Evolutionary conservation across 768 basidiomycete genomes (phyloP).

Genomic region (Dioszegia crocea): DNA sequence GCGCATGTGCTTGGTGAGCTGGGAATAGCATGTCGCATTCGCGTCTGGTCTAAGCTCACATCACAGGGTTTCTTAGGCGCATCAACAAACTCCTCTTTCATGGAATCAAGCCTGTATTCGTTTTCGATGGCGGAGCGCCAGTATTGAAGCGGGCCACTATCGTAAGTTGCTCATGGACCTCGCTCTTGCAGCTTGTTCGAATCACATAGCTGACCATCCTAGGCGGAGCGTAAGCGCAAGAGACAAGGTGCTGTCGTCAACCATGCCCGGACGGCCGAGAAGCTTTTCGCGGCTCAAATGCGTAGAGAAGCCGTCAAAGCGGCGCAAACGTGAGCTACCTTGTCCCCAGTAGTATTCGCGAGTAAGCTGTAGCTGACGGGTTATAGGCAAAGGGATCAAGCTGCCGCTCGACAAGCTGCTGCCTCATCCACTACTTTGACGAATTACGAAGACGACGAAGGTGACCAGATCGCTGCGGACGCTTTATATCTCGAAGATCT

Average conservation of each 20-base stretch:
- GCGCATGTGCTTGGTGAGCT: conserved; percentile 81
- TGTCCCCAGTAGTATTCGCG: not conserved
- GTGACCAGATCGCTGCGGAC: conserved; percentile 62
- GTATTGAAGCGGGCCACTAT: conserved; percentile 81
- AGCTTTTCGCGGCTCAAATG: conserved; percentile 87
- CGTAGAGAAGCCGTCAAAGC: conserved; percentile 78
- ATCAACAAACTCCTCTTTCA: conserved; percentile 94
- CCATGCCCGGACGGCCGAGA: conserved; percentile 82
- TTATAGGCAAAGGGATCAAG: conserved; percentile 20
- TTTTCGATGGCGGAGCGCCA: conserved; percentile 97
- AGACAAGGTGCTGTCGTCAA: conserved; percentile 83
- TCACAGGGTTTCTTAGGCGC: conserved; percentile 55
- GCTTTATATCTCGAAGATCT: conserved; percentile 88
- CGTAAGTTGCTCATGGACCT: conserved; percentile 56
- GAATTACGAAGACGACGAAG: conserved; percentile 33
- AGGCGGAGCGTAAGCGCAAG: conserved; percentile 85
- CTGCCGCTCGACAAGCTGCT: conserved; percentile 26
- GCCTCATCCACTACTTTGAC: conserved; percentile 3
- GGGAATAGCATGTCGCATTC: too few relatives aligned
- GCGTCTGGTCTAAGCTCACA: conserved; percentile 1
- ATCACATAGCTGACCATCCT: not conserved
- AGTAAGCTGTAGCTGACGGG: not conserved
- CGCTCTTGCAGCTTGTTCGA: not conserved
- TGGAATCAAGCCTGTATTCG: conserved; percentile 96
- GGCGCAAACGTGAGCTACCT: conserved; percentile 45